Percentiles rank a stretch among this genome's conserved stretches.
phyloP scores from a whole-genome alignment of 805 yeast genomes.

The Brettanomyces custersianus region DNA sequence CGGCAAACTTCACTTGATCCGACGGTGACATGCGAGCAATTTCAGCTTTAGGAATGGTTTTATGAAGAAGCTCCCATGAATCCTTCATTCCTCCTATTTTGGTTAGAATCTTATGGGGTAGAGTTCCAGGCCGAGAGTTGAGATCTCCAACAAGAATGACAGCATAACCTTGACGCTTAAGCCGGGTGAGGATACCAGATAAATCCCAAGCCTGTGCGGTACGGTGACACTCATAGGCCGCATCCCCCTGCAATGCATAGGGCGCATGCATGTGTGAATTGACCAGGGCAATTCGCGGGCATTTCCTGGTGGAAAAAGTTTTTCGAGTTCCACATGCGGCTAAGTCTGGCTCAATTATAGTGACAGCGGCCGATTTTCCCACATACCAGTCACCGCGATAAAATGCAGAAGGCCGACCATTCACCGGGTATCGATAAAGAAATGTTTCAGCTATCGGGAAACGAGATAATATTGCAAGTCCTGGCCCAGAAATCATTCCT shows the following conservation, averaged over 20 bases:
- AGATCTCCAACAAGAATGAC: constrained; percentile 90
- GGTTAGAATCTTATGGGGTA: constrained; percentile 71
- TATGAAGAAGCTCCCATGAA: constrained; percentile 71
- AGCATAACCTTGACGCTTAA: constrained; percentile 69
- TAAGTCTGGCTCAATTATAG: constrained; percentile 46
- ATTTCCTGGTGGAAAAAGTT: too few relatives aligned
- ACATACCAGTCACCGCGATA: constrained; percentile 96
- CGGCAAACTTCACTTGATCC: constrained; percentile 64
- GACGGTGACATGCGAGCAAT: constrained; percentile 40
- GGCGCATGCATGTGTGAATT: constrained; percentile 99
- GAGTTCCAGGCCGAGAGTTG: constrained; percentile 79
- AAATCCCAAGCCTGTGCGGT: constrained; percentile 97
- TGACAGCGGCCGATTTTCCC: constrained; percentile 80
- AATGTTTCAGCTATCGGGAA: constrained; percentile 76
- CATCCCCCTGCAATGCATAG: constrained; percentile 73
- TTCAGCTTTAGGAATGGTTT: constrained; percentile 31
- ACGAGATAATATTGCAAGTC: constrained; percentile 75
- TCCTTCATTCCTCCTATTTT: constrained; percentile 62
- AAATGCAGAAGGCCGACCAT: constrained; percentile 91
- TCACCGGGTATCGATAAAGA: constrained; percentile 78
- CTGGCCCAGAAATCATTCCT: constrained; percentile 91
- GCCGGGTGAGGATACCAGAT: constrained; percentile 51
- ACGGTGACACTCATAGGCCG: constrained; percentile 82
- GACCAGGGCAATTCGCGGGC: constrained; percentile 64
- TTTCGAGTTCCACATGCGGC: too few relatives aligned